A percentile compares a stretch with the other conserved stretches of the same genome.
Conservation (phyloP, 768 basidiomycete species). For the Cyclocybe aegerita region DNA sequence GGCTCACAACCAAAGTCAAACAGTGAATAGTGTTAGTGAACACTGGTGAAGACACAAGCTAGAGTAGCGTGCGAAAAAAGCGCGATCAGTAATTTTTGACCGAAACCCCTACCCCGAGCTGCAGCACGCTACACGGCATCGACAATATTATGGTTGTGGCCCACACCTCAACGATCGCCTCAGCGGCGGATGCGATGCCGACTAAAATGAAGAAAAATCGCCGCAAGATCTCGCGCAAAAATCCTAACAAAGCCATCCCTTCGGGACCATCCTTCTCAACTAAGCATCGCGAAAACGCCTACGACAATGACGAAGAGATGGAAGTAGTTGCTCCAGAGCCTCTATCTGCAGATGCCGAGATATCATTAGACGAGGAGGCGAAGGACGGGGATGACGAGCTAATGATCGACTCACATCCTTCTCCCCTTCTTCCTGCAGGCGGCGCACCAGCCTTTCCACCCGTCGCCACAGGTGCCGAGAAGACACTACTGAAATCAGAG, state of each 20-base stretch:
- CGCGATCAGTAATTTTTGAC: slow-evolving; percentile 14
- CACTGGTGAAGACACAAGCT: too few species aligned
- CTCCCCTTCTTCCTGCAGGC: slow-evolving; percentile 46
- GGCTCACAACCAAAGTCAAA: too few species aligned
- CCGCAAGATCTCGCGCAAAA: slow-evolving; percentile 37
- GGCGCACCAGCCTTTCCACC: slow-evolving; percentile 70
- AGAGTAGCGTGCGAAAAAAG: too few species aligned
- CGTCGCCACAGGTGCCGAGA: slow-evolving; percentile 56
- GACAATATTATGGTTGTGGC: slow-evolving; percentile 40
- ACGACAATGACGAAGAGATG: slow-evolving; percentile 23
- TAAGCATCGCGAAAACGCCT: not conserved
- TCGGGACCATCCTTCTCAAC: slow-evolving; percentile 21
- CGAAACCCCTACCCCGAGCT: not conserved
- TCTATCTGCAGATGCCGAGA: slow-evolving; percentile 7
- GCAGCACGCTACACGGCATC: not conserved
- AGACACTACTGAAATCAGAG: slow-evolving; percentile 71
- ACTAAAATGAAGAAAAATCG: slow-evolving; percentile 33
- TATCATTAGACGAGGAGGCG: slow-evolving; percentile 10
- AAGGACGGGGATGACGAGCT: slow-evolving; percentile 25
- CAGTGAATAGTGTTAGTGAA: too few species aligned
- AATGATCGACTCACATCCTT: slow-evolving; percentile 46
- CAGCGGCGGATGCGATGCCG: slow-evolving; percentile 11
- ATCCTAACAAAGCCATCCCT: slow-evolving; percentile 12
- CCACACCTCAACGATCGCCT: slow-evolving; percentile 20
- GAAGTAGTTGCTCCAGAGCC: slow-evolving; percentile 8